Evolutionary conservation across 192 early-diverging fungal genomes (phyloP).

Genomic region (Globomyces pollinis-pini): DNA sequence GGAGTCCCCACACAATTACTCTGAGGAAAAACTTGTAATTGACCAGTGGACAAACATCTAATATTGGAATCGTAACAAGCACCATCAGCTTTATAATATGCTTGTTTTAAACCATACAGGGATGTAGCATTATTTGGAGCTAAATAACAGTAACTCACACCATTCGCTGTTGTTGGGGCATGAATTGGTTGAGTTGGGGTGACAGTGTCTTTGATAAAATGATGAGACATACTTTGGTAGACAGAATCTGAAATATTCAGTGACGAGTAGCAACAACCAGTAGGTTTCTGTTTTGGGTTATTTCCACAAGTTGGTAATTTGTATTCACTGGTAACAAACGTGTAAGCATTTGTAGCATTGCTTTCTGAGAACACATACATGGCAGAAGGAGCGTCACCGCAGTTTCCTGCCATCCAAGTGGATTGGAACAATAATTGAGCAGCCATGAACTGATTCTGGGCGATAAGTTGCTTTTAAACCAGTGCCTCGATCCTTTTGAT

Average conservation of each 20-base stretch:
- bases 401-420: not conserved
- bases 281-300: not conserved
- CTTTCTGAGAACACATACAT: no score
- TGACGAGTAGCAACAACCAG: not conserved
- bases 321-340: not conserved
- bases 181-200: not conserved
- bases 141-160: not conserved
- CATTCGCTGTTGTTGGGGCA: not conserved
- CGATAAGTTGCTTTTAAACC: no score
- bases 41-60: not conserved
- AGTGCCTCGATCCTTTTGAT: no score
- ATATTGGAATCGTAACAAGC: not conserved
- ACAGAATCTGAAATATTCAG: not conserved
- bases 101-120: not conserved
- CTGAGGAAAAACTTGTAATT: not conserved
- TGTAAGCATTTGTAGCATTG: not conserved
- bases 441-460: no score
- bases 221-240: no score
- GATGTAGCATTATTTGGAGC: not conserved
- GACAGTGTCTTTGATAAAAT: no score
- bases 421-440: slow-evolving; percentile 1
- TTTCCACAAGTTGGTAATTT: not conserved
- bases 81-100: slow-evolving; percentile 1
- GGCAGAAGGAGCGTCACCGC: not conserved
- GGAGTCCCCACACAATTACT: not conserved